Base-by-base conservation (phyloP, 768 basidiomycete species). In the Lactarius trivialis region DNA sequence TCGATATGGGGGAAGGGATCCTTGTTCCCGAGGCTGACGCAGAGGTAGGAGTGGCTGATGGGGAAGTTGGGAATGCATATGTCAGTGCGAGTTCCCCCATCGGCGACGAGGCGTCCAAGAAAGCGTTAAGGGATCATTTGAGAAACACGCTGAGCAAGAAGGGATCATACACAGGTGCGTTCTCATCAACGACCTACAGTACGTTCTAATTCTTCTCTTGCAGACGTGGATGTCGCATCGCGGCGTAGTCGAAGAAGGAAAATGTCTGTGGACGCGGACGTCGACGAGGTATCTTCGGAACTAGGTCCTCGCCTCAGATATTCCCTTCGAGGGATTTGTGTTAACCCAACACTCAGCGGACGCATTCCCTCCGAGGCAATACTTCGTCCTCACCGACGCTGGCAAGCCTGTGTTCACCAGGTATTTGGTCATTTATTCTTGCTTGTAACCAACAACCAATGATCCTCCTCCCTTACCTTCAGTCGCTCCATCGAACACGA, bases 391-490 rank as follows among this genome's bases (percentile, higher is more conserved):
- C 21, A 98, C 95, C 0, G 86, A 95, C 65, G 97, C 97, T 33
- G 97, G 97, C 32, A 98, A 99, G 73, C 95, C 95, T n/a, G 94
- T 99, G 12, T 99, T 91, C 70, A 80, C 85, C 48, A 92, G 91
- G 94, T 90, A 62, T 77, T 67, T 41, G 14, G n/a, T 58, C 32
- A 58, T 28, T 37, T 52, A 32, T 43, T 60, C n/a, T 39, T 14
- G 7, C 33, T 57, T 45, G 56, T 48, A 34, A 33, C 37, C 52
- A 36, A n/a, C 28, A 48, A 39, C 59, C 21, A 41, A 51, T 34
- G 19, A 57, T 50, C 34, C n/a, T 7, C 52, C 30, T 55, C 11
- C 7, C 41, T 24, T 55, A 34, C 36, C 58, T 7, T 60, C 60
- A 85, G 83, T 69, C 81, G 79, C 45, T 77, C 84, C 51, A 78